These are phyloP conservation scores for Blastobotrys indianensis DNA, from an alignment of 1,139 yeast genomes.

Conservation along the genomic window DNA sequence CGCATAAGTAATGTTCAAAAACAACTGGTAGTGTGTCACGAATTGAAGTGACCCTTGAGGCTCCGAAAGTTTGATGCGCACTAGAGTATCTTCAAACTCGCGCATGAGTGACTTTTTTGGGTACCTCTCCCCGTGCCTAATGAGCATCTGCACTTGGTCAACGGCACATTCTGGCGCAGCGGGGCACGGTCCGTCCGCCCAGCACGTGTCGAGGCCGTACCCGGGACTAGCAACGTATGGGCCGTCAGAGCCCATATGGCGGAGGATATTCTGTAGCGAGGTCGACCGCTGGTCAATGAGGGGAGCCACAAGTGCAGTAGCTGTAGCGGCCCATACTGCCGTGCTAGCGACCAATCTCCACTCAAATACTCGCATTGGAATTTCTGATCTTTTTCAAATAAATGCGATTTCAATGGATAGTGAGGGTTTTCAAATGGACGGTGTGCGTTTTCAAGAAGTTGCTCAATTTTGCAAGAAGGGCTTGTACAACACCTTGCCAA, in stretches of 20 bases:
- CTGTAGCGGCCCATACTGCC: too few relatives aligned
- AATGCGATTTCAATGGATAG: too few relatives aligned
- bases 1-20: slow-evolving; percentile 9
- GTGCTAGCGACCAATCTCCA: too few relatives aligned
- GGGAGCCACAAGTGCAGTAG: too few relatives aligned
- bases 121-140: slow-evolving; percentile 20
- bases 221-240: slow-evolving; percentile 40
- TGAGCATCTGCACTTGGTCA: slow-evolving; percentile 18
- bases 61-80: slow-evolving; percentile 9
- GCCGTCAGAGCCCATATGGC: slow-evolving; percentile 11
- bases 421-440: too few relatives aligned
- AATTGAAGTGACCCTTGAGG: slow-evolving; percentile 17
- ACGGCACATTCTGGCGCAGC: slow-evolving; percentile 11
- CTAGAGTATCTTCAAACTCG: slow-evolving; percentile 7
- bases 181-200: slow-evolving; percentile 20
- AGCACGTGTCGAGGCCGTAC: slow-evolving; percentile 28
- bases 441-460: too few relatives aligned
- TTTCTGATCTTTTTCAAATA: too few relatives aligned
- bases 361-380: too few relatives aligned
- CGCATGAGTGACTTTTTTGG: slow-evolving; percentile 12
- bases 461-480: too few relatives aligned
- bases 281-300: too few relatives aligned
- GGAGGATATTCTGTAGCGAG: background rate
- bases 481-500: too few relatives aligned
- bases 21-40: slow-evolving; percentile 13